phyloP scores from a whole-genome alignment of 306 rosid genomes.

The Trichosanthes cucumerina region DNA sequence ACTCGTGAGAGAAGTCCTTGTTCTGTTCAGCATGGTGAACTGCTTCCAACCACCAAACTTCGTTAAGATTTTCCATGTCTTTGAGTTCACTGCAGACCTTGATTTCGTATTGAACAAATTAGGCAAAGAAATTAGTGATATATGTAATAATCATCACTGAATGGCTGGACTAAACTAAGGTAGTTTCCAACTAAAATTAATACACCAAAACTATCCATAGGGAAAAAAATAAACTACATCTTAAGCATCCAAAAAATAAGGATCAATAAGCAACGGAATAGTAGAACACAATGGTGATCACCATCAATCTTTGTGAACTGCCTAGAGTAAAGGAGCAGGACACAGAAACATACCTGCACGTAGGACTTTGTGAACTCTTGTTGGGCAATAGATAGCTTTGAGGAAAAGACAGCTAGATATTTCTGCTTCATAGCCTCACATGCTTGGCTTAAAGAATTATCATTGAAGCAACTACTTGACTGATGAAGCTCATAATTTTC shows the following conservation, averaged over 20 bases:
- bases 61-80: conserved; percentile 28
- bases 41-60: conserved; percentile 87
- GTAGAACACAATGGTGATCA: not conserved
- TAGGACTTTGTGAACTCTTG: conserved; percentile 64
- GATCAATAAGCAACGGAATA: not conserved
- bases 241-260: not conserved
- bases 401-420: conserved; percentile 58
- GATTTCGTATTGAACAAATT: conserved; percentile 8
- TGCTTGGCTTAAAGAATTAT: conserved; percentile 32
- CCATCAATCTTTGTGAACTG: not conserved
- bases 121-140: not conserved
- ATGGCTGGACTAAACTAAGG: not conserved
- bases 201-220: not conserved
- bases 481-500: conserved; percentile 15
- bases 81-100: conserved; percentile 49
- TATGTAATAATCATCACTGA: not conserved
- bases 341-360: conserved; percentile 44
- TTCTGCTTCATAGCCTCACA: conserved; percentile 60
- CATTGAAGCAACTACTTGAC: conserved; percentile 21
- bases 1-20: conserved; percentile 53
- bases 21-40: conserved; percentile 68
- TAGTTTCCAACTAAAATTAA: not conserved
- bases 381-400: conserved; percentile 56
- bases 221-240: not conserved
- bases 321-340: conserved; percentile 5